Evolutionary conservation across 495 filamentous ascomycete species (phyloP), one percentile per base, ranked within the genome.

Genomic region (Immersiella caudata): DNA sequence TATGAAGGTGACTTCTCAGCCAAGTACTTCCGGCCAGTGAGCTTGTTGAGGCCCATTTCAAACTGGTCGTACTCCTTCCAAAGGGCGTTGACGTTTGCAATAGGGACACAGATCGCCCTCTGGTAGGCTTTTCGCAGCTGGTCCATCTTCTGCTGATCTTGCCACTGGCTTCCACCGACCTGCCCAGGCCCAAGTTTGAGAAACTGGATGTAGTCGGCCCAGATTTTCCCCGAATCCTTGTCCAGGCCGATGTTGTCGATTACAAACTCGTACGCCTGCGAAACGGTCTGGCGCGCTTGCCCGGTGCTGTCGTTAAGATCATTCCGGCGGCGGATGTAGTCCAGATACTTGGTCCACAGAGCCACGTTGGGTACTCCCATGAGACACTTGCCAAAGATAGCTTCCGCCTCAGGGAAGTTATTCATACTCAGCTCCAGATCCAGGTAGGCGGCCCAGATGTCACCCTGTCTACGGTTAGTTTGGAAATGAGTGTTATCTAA

Each of bases 21-120:
- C 1, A 98, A 80, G 68, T 94, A 92, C 75, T 97, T 98, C 6
- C 93, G 91, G 61, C 92, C 96, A 50, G 91, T 92, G 62, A 91
- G 82, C 78, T 97, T 98, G 78, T 97, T 97, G 35, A 97, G 78
- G 9, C 88, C 86, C 87, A 93, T 91, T 78, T 99, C 95, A 73
- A 98, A 99, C 71, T 89, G 85, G 78, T 97, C 93, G 73, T 98
- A 99, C 74, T 99, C 94, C 79, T 95, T 97, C 95, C 95, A 99
- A 11, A 99, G 76, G 14, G 81, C 83, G 70, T 93, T 92, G 57
- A 95, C 85, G 35, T 87, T 91, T 56, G 89, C 84, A 14, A 90
- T 94, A 5, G 95, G 95, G 61, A 97, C 87, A 68, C 85, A 88
- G 50, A 96, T 89, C 16, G 95, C 94, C 33, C 88, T 88, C 71